Evolutionary conservation across 768 basidiomycete genomes (phyloP).

Genomic region (Auricularia heimuer): DNA sequence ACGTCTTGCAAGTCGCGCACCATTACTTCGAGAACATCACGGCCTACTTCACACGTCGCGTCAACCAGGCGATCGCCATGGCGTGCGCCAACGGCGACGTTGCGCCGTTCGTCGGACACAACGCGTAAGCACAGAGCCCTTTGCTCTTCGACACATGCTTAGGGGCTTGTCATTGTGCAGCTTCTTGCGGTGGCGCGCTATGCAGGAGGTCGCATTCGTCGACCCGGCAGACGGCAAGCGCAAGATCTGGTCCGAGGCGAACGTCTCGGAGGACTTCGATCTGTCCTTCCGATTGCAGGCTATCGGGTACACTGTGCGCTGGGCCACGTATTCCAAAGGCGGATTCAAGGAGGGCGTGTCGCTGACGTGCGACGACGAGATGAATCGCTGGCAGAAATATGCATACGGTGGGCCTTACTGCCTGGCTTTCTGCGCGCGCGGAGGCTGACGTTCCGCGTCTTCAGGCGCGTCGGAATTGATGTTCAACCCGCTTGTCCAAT

Average conservation of each 20-base stretch:
- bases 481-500: conserved; percentile 25
- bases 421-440: background rate
- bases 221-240: conserved; percentile 52
- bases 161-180: too few relatives aligned
- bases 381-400: conserved; percentile 32
- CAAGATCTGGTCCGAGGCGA: conserved; percentile 77
- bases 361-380: conserved; percentile 30
- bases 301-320: conserved; percentile 10
- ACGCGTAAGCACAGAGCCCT: conserved; percentile 31
- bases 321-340: conserved; percentile 27
- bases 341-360: conserved; percentile 33
- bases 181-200: conserved; percentile 80
- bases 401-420: conserved; percentile 3
- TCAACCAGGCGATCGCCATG: conserved; percentile 77
- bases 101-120: conserved; percentile 78
- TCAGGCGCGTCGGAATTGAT: conserved; percentile 21
- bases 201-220: conserved; percentile 75
- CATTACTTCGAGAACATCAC: conserved; percentile 90
- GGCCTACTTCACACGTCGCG: conserved; percentile 77
- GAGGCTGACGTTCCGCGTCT: background rate
- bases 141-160: too few relatives aligned
- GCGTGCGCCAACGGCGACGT: conserved; percentile 68
- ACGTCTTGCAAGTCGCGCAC: conserved; percentile 83
- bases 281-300: conserved; percentile 61
- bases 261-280: conserved; percentile 78